Conservation (phyloP, 75 land plant species). For the Cupressus sempervirens region DNA sequence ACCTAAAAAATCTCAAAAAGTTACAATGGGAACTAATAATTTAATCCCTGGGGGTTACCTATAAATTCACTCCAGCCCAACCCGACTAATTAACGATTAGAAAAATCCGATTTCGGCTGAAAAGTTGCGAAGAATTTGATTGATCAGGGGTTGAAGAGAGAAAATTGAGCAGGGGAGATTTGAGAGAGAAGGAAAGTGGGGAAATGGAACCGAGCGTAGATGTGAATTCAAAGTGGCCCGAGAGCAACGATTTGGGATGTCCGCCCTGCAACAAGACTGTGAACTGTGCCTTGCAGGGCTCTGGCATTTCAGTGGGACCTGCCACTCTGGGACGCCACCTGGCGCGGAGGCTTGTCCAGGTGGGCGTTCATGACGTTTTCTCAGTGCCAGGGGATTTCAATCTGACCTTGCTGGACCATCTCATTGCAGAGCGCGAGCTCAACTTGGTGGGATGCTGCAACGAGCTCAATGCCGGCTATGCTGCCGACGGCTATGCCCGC, state of each 20-base stretch:
- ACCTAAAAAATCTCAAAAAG: not conserved
- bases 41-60: too few species aligned
- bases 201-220: not conserved
- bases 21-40: not conserved
- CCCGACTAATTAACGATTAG: too few species aligned
- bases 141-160: too few species aligned
- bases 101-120: too few species aligned
- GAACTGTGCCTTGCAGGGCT: not conserved
- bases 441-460: slow-evolving; percentile 52
- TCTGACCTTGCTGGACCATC: slow-evolving; percentile 49
- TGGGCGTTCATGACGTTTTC: slow-evolving; percentile 47
- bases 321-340: slow-evolving; percentile 31
- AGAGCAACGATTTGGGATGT: slow-evolving; percentile 6
- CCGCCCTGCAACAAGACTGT: not conserved
- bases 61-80: too few species aligned
- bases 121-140: too few species aligned
- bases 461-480: slow-evolving; percentile 69
- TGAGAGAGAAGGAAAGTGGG: too few species aligned
- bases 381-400: slow-evolving; percentile 62
- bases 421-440: slow-evolving; percentile 41
- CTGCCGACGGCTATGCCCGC: slow-evolving; percentile 67
- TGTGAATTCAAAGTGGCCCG: not conserved
- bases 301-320: not conserved
- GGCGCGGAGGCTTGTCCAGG: slow-evolving; percentile 29
- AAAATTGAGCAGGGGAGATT: too few species aligned